Base-by-base conservation (phyloP, 129 eudicot species). In the Pittosporum tobira region DNA sequence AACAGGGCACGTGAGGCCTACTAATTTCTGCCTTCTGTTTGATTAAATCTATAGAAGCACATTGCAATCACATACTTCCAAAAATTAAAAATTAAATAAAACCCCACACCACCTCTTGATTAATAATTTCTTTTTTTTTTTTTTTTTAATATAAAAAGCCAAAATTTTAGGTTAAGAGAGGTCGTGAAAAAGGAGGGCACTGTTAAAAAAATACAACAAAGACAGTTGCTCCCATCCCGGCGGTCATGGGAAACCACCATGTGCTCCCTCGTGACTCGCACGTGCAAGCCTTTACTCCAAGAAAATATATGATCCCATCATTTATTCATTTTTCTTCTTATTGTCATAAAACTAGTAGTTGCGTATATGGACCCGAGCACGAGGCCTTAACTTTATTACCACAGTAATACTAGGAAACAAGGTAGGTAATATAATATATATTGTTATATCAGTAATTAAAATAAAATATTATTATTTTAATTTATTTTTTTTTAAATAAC, bases 211-310 rank as follows among this genome's bases (percentile, higher is more conserved):
- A 34, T 34, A 19, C 27, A 30, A 56, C 27, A 30, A 56, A 4
- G 25, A 56, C 61, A 56, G 61, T 36, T 58, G 50, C 63, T 5
- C 22, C 63, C 20, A 31, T 38, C 21, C 49, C 48, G 31, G 63
- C 31, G 49, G 63, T 37, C 49, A 14, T 23, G 63, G 48, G 29
- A 58, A 31, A 58, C 49, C 48, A 58, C 50, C 63, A 40, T 49
- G 63, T 38, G 63, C 48, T 57, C 63, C 28, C 48, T 34, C 47
- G 61, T 57, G 62, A n/a, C 34, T 30, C 3, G 22, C 63, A 16
- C 63, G 34, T 58, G 47, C 48, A 16, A 15, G 11, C 48, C 3
- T 6, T 23, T 2, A 21, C 5, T 9, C 13, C 30, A 18, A 45
- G 40, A 12, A 34, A 0, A 5, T 34, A 34, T 34, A 6, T 34